These are phyloP conservation scores for Quillaja saponaria DNA, from an alignment of 306 rosid genomes.

Conservation along the genomic window DNA sequence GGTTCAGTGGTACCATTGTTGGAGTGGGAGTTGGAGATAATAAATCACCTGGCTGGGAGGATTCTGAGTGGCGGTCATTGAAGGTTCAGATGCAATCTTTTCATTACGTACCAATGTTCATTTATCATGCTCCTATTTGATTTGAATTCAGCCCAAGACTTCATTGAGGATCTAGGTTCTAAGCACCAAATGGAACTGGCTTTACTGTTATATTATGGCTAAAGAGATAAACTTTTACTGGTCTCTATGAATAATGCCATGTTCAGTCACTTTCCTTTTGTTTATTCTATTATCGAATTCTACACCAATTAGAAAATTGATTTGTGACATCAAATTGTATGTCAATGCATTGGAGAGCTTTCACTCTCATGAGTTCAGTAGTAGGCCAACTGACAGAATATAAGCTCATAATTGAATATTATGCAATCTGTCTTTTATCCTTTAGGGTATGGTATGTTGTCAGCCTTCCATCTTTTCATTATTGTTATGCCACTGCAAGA, in stretches of 20 bases:
- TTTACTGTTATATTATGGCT: no score
- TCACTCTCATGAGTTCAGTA: background rate
- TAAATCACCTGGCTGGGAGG: slow-evolving; percentile 69
- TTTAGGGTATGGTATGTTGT: no score
- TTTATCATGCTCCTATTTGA: background rate
- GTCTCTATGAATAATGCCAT: no score
- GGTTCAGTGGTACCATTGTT: slow-evolving; percentile 97
- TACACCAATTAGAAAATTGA: background rate
- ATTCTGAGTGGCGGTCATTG: slow-evolving; percentile 96
- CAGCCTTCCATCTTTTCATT: no score
- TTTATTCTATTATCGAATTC: no score
- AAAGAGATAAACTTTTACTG: no score
- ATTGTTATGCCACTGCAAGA: no score
- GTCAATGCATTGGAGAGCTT: background rate
- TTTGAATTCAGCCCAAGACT: slow-evolving; percentile 11
- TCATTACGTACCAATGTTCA: slow-evolving; percentile 1
- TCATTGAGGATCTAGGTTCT: background rate
- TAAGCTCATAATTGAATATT: background rate
- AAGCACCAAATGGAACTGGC: no score
- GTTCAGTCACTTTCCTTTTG: no score
- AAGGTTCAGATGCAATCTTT: slow-evolving; percentile 51
- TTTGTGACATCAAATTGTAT: background rate
- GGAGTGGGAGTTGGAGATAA: slow-evolving; percentile 94
- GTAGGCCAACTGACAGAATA: background rate
- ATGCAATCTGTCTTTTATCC: no score